Base-by-base conservation (phyloP, 306 rosid genomes). In the Quercus mongolica region DNA sequence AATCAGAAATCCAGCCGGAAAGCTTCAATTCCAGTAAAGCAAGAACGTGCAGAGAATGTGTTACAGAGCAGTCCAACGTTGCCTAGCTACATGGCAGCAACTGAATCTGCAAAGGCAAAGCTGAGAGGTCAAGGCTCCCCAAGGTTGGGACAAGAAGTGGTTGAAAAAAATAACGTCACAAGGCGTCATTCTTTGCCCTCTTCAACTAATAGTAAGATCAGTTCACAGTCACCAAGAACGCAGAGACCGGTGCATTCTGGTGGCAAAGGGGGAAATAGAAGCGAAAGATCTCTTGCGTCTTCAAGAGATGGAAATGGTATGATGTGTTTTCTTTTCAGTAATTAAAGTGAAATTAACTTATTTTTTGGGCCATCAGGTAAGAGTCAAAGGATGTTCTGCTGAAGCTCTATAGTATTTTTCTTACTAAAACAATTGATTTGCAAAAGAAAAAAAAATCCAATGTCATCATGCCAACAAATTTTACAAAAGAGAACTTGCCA, bases 61-160 rank as follows among this genome's bases (percentile, higher is more conserved):
- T 31, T 71, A 58, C 97, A 91, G 84, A 87, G 71, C 79, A 89
- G 92, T 88, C 97, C 97, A 69, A 84, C 87, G 20, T 12, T 96
- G 74, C 99, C 97, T 9, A 96, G 99, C 83, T 96, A 96, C 82
- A 96, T 96, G 99, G 93, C 93, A 63, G 99, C 96, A 78, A 96
- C 99, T 81, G 91, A 88, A 89, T 96, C 99, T 76, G 99, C 97
- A 26, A 96, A 86, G 90, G 99, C 99, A 68, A 96, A 96, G 91
- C 85, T 96, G 82, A 93, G 96, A 88, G 89, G 90, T 41, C 98
- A 96, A 85, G 98, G 97, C 83, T 93, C 99, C 69, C 97, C 99
- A 5, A 89, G 90, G 87, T 25, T 90, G 67, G 96, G 81, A 86
- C 93, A 83, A 80, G 99, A 93, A 0, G 85, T 73, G 38, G 82